Base-by-base conservation (phyloP, 768 basidiomycete genomes). In the Tulasnella calospora region DNA sequence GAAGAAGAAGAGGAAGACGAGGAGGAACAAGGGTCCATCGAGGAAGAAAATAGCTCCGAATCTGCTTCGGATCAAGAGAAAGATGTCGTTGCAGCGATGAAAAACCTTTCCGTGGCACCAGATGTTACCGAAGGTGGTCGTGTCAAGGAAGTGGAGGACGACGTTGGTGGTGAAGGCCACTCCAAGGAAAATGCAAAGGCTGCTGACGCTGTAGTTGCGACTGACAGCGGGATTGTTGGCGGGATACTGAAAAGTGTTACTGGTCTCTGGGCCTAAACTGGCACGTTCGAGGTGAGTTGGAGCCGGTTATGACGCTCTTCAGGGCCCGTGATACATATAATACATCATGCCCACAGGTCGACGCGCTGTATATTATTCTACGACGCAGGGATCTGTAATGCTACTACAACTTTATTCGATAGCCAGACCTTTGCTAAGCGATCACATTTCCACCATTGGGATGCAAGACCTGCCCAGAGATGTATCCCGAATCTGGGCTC, bases 81-180 rank as follows among this genome's bases (percentile, higher is more conserved):
- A 30, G 87, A 88, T 57, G 80, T 83, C 13, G 91, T 90, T 81
- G 91, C 92, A 80, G 91, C 91, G 19, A 81, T 94, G 83, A 90
- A 93, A 80, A 88, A 89, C 80, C 86, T 94, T 74, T 30, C 61
- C 61, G 27, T 67, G 17, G 61, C 33, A 35, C 27, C 61, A 67
- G 27, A 35, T 17, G 33, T 35, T 30, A 30, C 33, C 30, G 17
- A 30, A 30, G 23, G 4, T 12, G 61, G 61, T 67, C 33, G 21
- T 19, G 6, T 30, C 61, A 10, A 67, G 27, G 30, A 61, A n/a
- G 1, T n/a, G n/a, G 30, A n/a, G 10, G 61, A 15, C 15, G 86
- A 85, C 46, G 27, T 17, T 30, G 61, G 61, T 6, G 61, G 30
- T 9, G 15, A 67, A 67, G 30, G 1, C 17, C 61, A 33, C 33